Base-by-base conservation (phyloP, 2,329 filamentous ascomycete species). In the Fusarium udum region DNA sequence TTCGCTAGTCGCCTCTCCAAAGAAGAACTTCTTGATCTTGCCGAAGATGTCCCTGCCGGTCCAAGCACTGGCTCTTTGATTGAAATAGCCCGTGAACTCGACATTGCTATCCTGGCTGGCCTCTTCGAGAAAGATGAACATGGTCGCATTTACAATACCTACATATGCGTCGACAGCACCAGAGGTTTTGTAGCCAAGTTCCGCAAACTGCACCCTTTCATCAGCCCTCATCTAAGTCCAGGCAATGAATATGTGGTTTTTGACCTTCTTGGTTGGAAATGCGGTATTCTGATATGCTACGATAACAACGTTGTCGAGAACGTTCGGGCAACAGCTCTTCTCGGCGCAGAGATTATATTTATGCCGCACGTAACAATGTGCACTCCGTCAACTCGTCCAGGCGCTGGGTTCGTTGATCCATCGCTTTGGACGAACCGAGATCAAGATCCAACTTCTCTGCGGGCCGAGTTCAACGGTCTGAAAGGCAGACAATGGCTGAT, bases 321-420 rank as follows among this genome's bases (percentile, higher is more conserved):
- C 2, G 43, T 60, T 0, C 34, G 57, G 12, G 57, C 57, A 1
- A 60, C 57, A 40, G 43, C 57, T 22, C 57, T 60, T 32, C 45
- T 60, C 4, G 57, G 57, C 14, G 57, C 43, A 7, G 57, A 60
- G 26, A 60, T 60, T 13, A 32, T 60, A 6, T 60, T 60, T 18
- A 60, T 60, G 57, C 57, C 57, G 3, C 43, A 52, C 6, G 57
- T 60, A 8, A 60, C 57, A 16, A 60, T 60, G 45, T 60, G 57
- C 28, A 60, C 57, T 12, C 34, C 57, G 1, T 60, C 57, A 40
- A 60, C 57, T 15, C 57, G 45, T 1, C 57, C 57, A 9, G 57
- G 57, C 12, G 57, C 57, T 11, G 57, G 45, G 1, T 60, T 60
- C 10, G 57, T 53, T 2, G 26, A 53, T 32, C 22, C 57, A 5